Percentiles rank a stretch among this genome's conserved stretches.
phyloP scores from a whole-genome alignment of 2,329 filamentous ascomycete genomes.

The Xylaria sp. region DNA sequence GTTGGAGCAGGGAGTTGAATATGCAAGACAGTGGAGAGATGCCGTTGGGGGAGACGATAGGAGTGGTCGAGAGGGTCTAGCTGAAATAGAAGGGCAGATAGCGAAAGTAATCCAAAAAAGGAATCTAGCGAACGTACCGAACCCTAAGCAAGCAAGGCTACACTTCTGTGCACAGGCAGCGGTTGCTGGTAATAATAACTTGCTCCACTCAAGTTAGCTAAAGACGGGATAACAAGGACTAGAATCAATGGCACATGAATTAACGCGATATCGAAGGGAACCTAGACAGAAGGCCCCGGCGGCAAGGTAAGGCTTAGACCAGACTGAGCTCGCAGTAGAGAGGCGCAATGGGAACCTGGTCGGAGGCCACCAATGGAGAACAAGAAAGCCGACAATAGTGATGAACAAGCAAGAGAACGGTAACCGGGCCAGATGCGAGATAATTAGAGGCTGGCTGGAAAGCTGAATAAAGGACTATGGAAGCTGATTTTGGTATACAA shows the following conservation, averaged over 20 bases:
- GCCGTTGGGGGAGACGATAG: background rate
- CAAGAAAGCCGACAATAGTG: background rate
- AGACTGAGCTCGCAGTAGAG: conserved; percentile 11
- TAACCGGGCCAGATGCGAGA: background rate
- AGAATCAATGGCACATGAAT: conserved; percentile 23
- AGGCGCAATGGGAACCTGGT: conserved; percentile 14
- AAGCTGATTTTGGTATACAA: conserved; percentile 9
- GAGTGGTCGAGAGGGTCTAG: conserved; percentile 6
- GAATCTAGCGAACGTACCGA: conserved; percentile 24
- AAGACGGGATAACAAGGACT: conserved; percentile 27
- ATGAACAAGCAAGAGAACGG: background rate
- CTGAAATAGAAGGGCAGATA: conserved; percentile 19
- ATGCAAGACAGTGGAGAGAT: conserved; percentile 7
- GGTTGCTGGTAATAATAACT: conserved; percentile 37
- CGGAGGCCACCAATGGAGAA: conserved; percentile 8
- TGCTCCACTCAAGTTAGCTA: conserved; percentile 44
- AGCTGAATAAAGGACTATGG: conserved; percentile 2
- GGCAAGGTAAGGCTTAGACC: conserved; percentile 26
- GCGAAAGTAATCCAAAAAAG: background rate
- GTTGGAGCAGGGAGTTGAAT: background rate
- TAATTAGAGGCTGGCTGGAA: conserved; percentile 7
- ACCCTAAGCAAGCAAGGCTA: conserved; percentile 24
- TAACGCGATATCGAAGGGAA: conserved; percentile 27
- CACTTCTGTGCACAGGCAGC: conserved; percentile 34
- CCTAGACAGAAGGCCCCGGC: conserved; percentile 8